Conservation (phyloP, 1,284 basidiomycete species). For the Austroboletus rostrupii region DNA sequence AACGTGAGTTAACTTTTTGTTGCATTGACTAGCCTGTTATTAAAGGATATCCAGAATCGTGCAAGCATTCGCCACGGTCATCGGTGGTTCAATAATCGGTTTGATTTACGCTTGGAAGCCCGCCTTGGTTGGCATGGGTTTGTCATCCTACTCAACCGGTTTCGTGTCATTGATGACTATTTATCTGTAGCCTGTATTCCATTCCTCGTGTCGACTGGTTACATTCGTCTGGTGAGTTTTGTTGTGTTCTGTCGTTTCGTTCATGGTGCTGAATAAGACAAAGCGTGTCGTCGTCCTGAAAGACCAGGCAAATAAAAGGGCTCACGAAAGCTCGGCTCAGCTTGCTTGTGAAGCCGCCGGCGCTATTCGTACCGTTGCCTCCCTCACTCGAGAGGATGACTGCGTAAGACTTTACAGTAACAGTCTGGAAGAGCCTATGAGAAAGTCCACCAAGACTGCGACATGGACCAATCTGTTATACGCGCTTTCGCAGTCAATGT, state of each 20-base stretch:
- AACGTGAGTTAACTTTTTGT: conserved; percentile 40
- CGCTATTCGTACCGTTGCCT: conserved; percentile 92
- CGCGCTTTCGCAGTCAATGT: conserved; percentile 74
- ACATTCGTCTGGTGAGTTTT: conserved; percentile 74
- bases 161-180: conserved; percentile 2
- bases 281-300: conserved; percentile 81
- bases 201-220: conserved; percentile 79
- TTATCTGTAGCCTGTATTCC: conserved; percentile 72
- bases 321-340: conserved; percentile 83
- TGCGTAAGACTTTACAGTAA: conserved; percentile 70
- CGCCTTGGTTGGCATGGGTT: conserved; percentile 70
- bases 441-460: conserved; percentile 52
- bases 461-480: conserved; percentile 76
- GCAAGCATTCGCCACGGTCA: conserved; percentile 72
- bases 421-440: conserved; percentile 71
- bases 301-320: conserved; percentile 82
- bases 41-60: conserved; percentile 54
- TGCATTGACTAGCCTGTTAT: not conserved
- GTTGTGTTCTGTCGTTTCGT: not conserved
- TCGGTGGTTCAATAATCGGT: conserved; percentile 76
- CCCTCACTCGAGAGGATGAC: conserved; percentile 83
- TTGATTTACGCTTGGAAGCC: conserved; percentile 80
- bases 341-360: conserved; percentile 91
- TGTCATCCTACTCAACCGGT: conserved; percentile 18
- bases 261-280: conserved; percentile 7